Percentiles rank a stretch among this genome's conserved stretches.
Conservation (phyloP, 768 basidiomycete species). For the Udeniomyces megalosporus region DNA sequence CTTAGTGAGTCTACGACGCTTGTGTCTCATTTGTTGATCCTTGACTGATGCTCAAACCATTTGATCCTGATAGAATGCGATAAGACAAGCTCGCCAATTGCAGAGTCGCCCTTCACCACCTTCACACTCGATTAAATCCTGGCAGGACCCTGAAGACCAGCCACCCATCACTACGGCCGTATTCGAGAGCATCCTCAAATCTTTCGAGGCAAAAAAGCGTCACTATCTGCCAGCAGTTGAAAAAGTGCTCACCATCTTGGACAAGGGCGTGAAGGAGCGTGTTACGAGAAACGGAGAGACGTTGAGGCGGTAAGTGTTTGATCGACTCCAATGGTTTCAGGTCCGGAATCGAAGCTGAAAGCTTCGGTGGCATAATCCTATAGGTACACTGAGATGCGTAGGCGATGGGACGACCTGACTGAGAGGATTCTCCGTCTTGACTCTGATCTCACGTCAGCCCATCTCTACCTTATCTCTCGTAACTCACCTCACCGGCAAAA, state of each 20-base stretch:
- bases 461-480: not conserved
- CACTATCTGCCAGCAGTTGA: conserved; percentile 89
- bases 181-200: conserved; percentile 42
- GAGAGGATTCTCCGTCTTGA: not conserved
- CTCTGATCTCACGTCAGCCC: not conserved
- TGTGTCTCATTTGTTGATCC: too few species aligned
- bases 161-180: conserved; percentile 41
- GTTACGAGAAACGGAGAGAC: conserved; percentile 96
- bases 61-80: conserved; percentile 15
- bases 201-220: conserved; percentile 28
- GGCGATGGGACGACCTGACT: not conserved
- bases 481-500: not conserved
- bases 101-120: conserved; percentile 2
- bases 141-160: conserved; percentile 33
- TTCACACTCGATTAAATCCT: too few species aligned
- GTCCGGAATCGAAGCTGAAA: not conserved
- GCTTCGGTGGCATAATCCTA: too few species aligned
- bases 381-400: not conserved
- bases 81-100: conserved; percentile 17
- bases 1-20: conserved; percentile 41
- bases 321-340: not conserved
- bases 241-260: conserved; percentile 82
- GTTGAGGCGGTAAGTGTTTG: not conserved
- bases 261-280: conserved; percentile 81
- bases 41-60: not conserved